These are phyloP conservation scores for Zea luxurians DNA, from an alignment of 176 grass and related monocot species.

Conservation along the genomic window DNA sequence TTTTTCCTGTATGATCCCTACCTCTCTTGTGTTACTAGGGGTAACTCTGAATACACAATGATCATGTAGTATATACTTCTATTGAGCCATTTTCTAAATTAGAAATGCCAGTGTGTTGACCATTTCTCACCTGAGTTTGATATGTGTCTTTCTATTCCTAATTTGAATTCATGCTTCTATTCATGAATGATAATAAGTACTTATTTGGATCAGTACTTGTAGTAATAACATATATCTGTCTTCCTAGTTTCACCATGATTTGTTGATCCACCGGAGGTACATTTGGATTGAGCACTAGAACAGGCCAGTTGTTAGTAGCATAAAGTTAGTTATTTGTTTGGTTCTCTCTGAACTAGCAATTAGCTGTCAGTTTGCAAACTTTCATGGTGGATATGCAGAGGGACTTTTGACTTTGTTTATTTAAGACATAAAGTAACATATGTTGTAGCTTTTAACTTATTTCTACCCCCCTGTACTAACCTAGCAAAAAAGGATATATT, in stretches of 20 bases:
- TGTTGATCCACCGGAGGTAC: background rate
- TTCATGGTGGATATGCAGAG: background rate
- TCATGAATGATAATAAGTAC: background rate
- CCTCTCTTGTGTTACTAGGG: background rate
- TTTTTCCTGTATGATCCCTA: background rate
- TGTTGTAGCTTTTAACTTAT: background rate
- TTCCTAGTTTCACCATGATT: background rate
- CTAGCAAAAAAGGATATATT: background rate
- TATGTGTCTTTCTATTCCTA: background rate
- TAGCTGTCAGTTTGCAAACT: background rate
- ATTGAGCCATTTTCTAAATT: background rate
- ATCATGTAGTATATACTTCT: background rate
- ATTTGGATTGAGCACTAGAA: background rate
- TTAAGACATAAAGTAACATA: background rate
- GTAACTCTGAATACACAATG: background rate
- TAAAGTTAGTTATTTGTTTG: background rate
- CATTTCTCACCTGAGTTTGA: background rate
- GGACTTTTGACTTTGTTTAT: background rate
- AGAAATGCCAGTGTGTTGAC: background rate
- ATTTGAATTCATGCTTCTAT: background rate
- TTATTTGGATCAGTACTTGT: background rate
- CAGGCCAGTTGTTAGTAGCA: background rate
- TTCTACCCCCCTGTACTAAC: background rate
- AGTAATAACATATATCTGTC: background rate
- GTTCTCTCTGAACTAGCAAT: background rate